Percentiles rank a stretch among this genome's conserved stretches.
Conservation (phyloP, 352 stramenopile genomes). For the Phytopythium litorale region DNA sequence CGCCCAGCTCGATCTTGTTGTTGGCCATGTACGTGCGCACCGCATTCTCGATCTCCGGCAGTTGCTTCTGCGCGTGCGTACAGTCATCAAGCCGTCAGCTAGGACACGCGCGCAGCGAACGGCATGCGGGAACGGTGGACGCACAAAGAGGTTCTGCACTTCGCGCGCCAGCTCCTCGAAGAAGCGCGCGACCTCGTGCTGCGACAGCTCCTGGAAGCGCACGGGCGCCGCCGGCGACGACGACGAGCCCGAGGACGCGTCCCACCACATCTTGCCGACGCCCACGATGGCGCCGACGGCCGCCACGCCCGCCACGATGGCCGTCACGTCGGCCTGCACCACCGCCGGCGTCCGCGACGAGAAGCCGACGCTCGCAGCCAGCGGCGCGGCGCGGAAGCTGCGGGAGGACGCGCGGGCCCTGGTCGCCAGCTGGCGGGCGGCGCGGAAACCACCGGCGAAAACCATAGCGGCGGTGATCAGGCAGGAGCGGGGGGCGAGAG, state of each 20-base stretch:
- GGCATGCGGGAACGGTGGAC: constrained; percentile 5
- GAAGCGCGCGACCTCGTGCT: constrained; percentile 59
- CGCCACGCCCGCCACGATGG: constrained; percentile 63
- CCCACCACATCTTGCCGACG: constrained; percentile 86
- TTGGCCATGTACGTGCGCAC: constrained; percentile 64
- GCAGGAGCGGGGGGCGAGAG: too few species aligned
- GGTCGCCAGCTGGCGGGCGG: constrained; percentile 19
- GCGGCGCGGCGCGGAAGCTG: constrained; percentile 7
- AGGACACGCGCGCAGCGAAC: too few species aligned
- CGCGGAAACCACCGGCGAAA: constrained; percentile 21
- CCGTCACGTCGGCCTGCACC: constrained; percentile 49
- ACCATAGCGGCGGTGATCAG: constrained; percentile 13
- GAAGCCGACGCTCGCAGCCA: constrained; percentile 6
- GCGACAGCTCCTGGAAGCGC: constrained; percentile 52
- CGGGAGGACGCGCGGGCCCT: constrained; percentile 10
- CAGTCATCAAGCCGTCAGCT: too few species aligned
- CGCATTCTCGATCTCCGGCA: constrained; percentile 61
- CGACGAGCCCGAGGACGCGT: constrained; percentile 42
- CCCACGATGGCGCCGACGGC: constrained; percentile 61
- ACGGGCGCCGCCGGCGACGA: constrained; percentile 4
- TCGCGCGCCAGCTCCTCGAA: constrained; percentile 66
- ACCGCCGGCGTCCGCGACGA: constrained; percentile 19
- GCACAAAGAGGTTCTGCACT: constrained; percentile 67
- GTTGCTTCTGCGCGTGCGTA: constrained; percentile 33
- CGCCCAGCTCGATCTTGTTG: constrained; percentile 59